Percentiles rank a stretch among this genome's conserved stretches.
These are phyloP conservation scores for Neophaeococcomyces mojaviensis DNA, from an alignment of 2,329 filamentous ascomycete species.

Conservation along the genomic window DNA sequence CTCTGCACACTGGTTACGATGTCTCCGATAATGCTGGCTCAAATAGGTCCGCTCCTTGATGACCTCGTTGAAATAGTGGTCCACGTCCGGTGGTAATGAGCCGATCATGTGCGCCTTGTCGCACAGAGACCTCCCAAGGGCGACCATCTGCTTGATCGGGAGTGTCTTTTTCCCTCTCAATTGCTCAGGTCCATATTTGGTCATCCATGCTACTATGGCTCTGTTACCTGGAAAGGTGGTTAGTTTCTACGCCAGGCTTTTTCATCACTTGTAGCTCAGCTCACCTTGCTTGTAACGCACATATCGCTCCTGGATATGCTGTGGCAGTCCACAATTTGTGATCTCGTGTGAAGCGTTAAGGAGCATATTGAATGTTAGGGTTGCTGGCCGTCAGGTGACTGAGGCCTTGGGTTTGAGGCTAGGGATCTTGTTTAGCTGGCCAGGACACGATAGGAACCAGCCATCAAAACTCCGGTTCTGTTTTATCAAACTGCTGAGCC, in stretches of 20 bases:
- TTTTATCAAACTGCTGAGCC: too few species aligned
- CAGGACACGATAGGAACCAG: background rate
- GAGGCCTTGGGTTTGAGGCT: background rate
- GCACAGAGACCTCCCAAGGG: slow-evolving; percentile 16
- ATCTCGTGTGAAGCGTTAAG: slow-evolving; percentile 21
- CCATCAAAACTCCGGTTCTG: background rate
- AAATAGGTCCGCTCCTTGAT: slow-evolving; percentile 24
- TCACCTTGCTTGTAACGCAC: slow-evolving; percentile 25
- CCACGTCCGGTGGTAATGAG: slow-evolving; percentile 21
- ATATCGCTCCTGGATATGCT: slow-evolving; percentile 22
- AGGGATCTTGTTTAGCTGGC: background rate
- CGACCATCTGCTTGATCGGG: slow-evolving; percentile 24
- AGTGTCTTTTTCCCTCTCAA: slow-evolving; percentile 16
- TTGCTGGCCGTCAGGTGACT: too few species aligned
- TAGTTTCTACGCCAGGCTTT: background rate
- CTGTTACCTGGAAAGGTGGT: slow-evolving; percentile 17
- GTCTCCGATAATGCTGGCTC: slow-evolving; percentile 24
- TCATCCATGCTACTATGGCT: slow-evolving; percentile 25
- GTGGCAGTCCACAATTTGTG: slow-evolving; percentile 21
- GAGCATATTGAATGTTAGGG: slow-evolving; percentile 15
- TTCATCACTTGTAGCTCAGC: background rate
- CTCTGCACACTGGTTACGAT: slow-evolving; percentile 11
- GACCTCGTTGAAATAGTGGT: slow-evolving; percentile 25
- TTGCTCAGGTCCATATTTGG: slow-evolving; percentile 19
- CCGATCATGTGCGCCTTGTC: slow-evolving; percentile 19